Evolutionary conservation across 176 grass and related monocot species (phyloP), one percentile per base, ranked within the genome.

Genomic region (Rhynchospora tenuis): DNA sequence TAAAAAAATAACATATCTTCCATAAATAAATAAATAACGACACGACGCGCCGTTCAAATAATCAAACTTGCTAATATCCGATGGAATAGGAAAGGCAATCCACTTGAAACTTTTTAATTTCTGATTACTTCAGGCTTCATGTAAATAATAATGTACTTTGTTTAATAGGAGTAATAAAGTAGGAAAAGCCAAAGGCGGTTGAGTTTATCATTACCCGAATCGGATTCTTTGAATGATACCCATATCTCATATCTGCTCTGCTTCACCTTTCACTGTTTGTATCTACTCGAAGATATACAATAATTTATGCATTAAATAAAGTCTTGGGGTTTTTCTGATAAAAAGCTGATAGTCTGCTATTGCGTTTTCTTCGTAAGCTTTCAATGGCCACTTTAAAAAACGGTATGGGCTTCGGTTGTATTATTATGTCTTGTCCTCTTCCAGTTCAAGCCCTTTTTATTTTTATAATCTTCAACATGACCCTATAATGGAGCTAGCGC

Each of bases 141-240:
- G 44, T 61, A 42, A 14, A 81, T 14, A 72, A 81, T 46, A 57
- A 14, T 54, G 29, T 57, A 26, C 8, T 27, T 12, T 13, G 3
- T 80, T 59, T 59, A 44, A 48, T 51, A 27, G 0, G 46, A 51
- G 6, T 45, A 82, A 28, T 65, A 66, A 22, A 66, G n/a, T 52
- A 47, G 80, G 50, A 81, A 9, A 70, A 22, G 83, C 66, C 55
- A 26, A 64, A 57, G 64, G 71, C 51, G 27, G 69, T 79, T 62
- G 80, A 81, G 55, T 67, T 66, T 50, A 73, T 62, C 22, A 62
- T 73, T 45, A 31, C 33, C 48, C n/a, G 64, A 74, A 67, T 73
- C 81, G 13, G 47, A 81, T 81, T 89, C 83, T 81, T 85, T 85
- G 47, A 74, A 52, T 74, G 73, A 31, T 78, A 45, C 73, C 61